Percentiles rank a stretch among this genome's conserved stretches.
Conservation (phyloP, 805 yeast genomes). For the Saccharomyces kudriavzevii region DNA sequence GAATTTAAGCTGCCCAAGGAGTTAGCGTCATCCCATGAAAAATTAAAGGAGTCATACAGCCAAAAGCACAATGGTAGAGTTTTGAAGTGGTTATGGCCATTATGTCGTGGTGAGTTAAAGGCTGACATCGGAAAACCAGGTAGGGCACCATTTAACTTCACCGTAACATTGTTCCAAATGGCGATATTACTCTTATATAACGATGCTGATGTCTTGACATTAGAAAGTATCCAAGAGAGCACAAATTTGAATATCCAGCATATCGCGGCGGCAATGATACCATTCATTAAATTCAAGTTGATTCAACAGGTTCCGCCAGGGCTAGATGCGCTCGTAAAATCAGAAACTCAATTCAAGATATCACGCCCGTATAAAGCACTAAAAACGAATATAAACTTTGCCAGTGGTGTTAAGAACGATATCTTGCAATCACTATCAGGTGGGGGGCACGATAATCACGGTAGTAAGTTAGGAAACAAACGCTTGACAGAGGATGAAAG, state of each 20-base stretch:
- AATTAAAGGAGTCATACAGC: conserved; percentile 60
- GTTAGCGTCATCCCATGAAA: conserved; percentile 54
- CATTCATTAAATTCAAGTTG: conserved; percentile 71
- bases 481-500: conserved; percentile 51
- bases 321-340: conserved; percentile 41
- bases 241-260: conserved; percentile 61
- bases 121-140: conserved; percentile 78
- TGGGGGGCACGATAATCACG: conserved; percentile 16
- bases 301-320: conserved; percentile 60
- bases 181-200: conserved; percentile 81
- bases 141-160: conserved; percentile 71
- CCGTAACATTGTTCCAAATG: conserved; percentile 79
- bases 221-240: conserved; percentile 50
- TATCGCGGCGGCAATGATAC: conserved; percentile 68
- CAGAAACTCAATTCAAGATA: conserved; percentile 56
- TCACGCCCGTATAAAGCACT: conserved; percentile 79
- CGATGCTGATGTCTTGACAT: conserved; percentile 39
- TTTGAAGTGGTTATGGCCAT: conserved; percentile 92
- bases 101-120: conserved; percentile 84
- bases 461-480: conserved; percentile 30
- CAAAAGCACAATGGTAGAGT: conserved; percentile 78
- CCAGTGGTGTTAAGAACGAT: conserved; percentile 43
- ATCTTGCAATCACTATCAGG: conserved; percentile 18
- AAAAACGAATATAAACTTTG: conserved; percentile 75
- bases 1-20: conserved; percentile 59